A percentile compares a stretch with the other conserved stretches of the same genome.
Evolutionary conservation across 2,329 filamentous ascomycete genomes (phyloP).

Genomic region (Botrytis fabae): DNA sequence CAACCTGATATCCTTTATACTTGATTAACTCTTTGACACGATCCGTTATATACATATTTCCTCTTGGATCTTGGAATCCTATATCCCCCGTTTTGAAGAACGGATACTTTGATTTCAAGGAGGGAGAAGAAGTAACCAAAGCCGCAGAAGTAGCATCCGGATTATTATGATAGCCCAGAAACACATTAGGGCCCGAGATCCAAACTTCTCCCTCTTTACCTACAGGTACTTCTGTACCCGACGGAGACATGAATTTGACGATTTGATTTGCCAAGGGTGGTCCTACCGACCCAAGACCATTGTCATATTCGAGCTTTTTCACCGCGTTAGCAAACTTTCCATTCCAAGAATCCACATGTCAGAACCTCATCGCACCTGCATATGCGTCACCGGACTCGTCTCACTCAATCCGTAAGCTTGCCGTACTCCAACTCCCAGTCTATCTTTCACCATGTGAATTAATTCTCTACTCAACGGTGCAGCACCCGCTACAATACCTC

Average conservation of each 20-base stretch:
- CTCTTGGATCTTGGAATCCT: conserved; percentile 69
- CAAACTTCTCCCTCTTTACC: conserved; percentile 69
- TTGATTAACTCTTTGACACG: conserved; percentile 68
- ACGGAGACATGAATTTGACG: conserved; percentile 19
- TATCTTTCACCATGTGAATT: conserved; percentile 68
- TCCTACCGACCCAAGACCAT: conserved; percentile 23
- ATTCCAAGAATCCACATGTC: not conserved
- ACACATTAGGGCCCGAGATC: conserved; percentile 62
- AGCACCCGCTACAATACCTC: conserved; percentile 51
- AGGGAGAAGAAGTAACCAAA: conserved; percentile 57
- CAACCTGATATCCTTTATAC: conserved; percentile 66
- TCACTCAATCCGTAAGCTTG: conserved; percentile 89
- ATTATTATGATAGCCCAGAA: conserved; percentile 58
- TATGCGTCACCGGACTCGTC: conserved; percentile 74
- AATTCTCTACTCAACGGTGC: conserved; percentile 63
- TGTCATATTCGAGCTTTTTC: conserved; percentile 18
- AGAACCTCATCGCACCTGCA: conserved; percentile 43
- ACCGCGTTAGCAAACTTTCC: not conserved
- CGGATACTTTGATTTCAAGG: conserved; percentile 48
- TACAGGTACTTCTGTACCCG: conserved; percentile 37
- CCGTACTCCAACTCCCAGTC: conserved; percentile 67
- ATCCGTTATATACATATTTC: conserved; percentile 86
- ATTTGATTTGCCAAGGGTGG: conserved; percentile 23
- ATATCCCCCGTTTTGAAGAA: conserved; percentile 83
- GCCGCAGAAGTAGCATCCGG: conserved; percentile 62